A percentile compares a stretch with the other conserved stretches of the same genome.
Conservation (phyloP, 2,329 filamentous ascomycete species). For the Gliomastix tumulicola region DNA sequence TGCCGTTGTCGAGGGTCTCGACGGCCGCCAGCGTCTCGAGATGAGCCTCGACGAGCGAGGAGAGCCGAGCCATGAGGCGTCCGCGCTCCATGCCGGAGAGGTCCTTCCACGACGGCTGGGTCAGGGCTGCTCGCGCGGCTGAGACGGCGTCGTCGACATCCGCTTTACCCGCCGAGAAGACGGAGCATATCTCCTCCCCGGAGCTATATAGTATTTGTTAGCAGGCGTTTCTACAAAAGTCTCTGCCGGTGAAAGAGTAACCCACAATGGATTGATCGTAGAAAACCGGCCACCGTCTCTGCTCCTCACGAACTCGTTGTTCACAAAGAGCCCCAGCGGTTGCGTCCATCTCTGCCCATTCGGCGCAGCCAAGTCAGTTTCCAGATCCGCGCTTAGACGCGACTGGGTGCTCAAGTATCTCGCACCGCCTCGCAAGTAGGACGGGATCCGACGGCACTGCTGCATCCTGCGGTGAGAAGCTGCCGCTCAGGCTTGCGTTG, state of each 20-base stretch:
- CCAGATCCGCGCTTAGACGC: no score
- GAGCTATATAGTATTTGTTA: no score
- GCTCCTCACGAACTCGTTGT: slow-evolving; percentile 70
- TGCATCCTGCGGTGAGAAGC: no score
- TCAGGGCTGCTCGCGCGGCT: slow-evolving; percentile 63
- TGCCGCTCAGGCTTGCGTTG: no score
- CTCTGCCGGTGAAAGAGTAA: no score
- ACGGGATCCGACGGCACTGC: no score
- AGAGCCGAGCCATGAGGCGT: slow-evolving; percentile 61
- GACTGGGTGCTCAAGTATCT: no score
- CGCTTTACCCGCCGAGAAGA: slow-evolving; percentile 58
- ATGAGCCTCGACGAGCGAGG: slow-evolving; percentile 61
- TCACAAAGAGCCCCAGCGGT: slow-evolving; percentile 75
- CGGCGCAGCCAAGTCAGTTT: slow-evolving; percentile 39
- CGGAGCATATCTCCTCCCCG: slow-evolving; percentile 62
- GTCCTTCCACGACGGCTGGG: slow-evolving; percentile 58
- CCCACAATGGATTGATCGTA: slow-evolving; percentile 63
- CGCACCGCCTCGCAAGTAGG: no score
- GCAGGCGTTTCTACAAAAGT: no score
- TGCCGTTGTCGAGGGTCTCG: slow-evolving; percentile 78
- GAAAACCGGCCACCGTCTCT: slow-evolving; percentile 57
- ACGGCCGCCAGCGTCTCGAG: slow-evolving; percentile 38
- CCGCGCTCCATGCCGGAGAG: slow-evolving; percentile 63
- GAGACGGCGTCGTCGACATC: slow-evolving; percentile 66
- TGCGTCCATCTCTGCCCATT: slow-evolving; percentile 68